Base-by-base conservation (phyloP, 78 protist genomes). In the Cavenderia fasciculata region DNA sequence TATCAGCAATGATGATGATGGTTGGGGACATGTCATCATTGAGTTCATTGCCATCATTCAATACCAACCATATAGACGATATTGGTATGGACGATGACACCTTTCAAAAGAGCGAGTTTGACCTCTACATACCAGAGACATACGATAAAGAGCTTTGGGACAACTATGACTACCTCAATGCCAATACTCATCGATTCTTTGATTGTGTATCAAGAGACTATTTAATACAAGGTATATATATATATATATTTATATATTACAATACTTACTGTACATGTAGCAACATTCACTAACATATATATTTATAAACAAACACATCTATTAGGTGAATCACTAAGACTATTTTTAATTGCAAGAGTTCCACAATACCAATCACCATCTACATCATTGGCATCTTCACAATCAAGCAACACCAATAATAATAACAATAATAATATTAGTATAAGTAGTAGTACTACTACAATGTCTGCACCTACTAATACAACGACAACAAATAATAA, bases 31-130 rank as follows among this genome's bases (percentile, higher is more conserved):
- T 63, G 72, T 63, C 72, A 21, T 63, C 72, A 63, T n/a, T 63
- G 43, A 63, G 38, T 34, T 33, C 72, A 63, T 34, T 63, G 8
- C 72, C 72, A 38, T 34, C 72, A 34, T 63, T 63, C 47, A 63
- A 63, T 34, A 63, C 14, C n/a, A 29, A 40, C 38, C 72, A 63
- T 63, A 40, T 82, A 19, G 90, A 82, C 25, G 90, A 82, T 56
- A 12, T 82, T 25, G 76, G 79, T 29, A 27, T 82, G 21, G 90
- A 82, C 56, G 90, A 82, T 5, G 90, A 82, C 52, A 74, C 72
- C 23, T 82, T 82, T 44, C 59, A 82, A 25, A 29, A 29, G 18
- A 68, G 79, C 5, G 8, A 25, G 43, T 82, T 82, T 57, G 90
- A 82, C 11, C 59, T 82, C 0, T 82, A 43, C 29, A 82, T 52